These are phyloP conservation scores for Mycena indigotica DNA, from an alignment of 768 basidiomycete species.

Conservation along the genomic window DNA sequence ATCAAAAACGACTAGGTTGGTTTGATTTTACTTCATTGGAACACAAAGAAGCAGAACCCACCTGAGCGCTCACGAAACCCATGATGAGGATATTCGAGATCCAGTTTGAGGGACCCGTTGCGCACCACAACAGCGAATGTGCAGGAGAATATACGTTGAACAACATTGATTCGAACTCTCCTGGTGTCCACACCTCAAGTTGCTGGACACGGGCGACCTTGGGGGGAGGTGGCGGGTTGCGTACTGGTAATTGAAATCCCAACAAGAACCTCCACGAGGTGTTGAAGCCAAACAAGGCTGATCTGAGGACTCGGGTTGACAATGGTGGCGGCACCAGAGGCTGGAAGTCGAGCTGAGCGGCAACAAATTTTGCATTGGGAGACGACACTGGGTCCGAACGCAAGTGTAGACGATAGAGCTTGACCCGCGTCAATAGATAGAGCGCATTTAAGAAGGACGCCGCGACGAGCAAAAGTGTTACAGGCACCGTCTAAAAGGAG, in stretches of 20 bases:
- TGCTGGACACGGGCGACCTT: conserved; percentile 66
- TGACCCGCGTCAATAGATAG: conserved; percentile 71
- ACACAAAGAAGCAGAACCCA: conserved; percentile 36
- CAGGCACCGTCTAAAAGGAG: conserved; percentile 58
- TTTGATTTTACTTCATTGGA: too few relatives aligned
- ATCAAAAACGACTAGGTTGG: conserved; percentile 55
- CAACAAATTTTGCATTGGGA: conserved; percentile 67
- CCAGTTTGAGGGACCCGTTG: conserved; percentile 74
- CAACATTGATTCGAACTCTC: conserved; percentile 66
- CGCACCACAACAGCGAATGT: conserved; percentile 74
- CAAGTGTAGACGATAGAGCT: conserved; percentile 67
- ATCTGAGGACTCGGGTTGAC: conserved; percentile 41
- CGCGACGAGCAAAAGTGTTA: conserved; percentile 56
- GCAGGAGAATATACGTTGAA: conserved; percentile 80
- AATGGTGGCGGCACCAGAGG: conserved; percentile 49
- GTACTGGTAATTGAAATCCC: conserved; percentile 54
- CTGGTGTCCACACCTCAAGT: conserved; percentile 78
- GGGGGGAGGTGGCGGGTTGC: conserved; percentile 37
- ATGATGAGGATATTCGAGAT: conserved; percentile 70
- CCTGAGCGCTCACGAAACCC: conserved; percentile 67
- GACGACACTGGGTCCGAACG: conserved; percentile 68
- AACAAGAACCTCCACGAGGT: conserved; percentile 69
- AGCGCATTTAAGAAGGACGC: conserved; percentile 61
- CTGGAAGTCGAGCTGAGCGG: conserved; percentile 51
- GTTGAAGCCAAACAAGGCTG: conserved; percentile 55